These are phyloP conservation scores for Coniochaeta sp. DNA, from an alignment of 2,329 filamentous ascomycete species.

Conservation along the genomic window DNA sequence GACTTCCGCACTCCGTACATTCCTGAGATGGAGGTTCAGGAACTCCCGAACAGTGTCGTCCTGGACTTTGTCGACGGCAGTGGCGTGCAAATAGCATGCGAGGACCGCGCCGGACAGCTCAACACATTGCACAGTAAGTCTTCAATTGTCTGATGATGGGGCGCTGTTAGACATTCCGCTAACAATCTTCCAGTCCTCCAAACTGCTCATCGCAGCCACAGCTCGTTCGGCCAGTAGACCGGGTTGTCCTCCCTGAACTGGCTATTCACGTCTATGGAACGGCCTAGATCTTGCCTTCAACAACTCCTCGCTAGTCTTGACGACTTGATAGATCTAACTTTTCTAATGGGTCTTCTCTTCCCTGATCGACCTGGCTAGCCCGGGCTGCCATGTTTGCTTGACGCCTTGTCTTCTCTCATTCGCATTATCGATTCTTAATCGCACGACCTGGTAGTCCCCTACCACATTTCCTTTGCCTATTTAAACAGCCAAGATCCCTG, in stretches of 20 bases:
- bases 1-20: conserved; percentile 75
- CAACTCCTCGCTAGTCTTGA: not conserved
- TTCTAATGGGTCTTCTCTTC: not conserved
- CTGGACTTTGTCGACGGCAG: conserved; percentile 54
- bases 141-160: not conserved
- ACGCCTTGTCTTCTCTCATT: not conserved
- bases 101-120: conserved; percentile 50
- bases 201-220: conserved; percentile 30
- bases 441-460: not conserved
- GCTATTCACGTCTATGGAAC: not conserved
- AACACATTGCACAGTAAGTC: conserved; percentile 46
- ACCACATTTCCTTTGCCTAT: not conserved
- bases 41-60: conserved; percentile 78
- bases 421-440: not conserved
- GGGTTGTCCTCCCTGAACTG: not conserved
- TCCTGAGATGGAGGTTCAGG: conserved; percentile 86
- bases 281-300: not conserved
- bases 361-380: not conserved
- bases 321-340: not conserved
- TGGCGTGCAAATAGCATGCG: conserved; percentile 56
- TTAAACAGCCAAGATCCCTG: not conserved
- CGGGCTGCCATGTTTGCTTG: not conserved
- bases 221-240: conserved; percentile 10
- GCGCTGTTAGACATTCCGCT: not conserved
- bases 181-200: conserved; percentile 26